Conservation (phyloP, 179 eudicot species). For the Beta lomatogona region DNA sequence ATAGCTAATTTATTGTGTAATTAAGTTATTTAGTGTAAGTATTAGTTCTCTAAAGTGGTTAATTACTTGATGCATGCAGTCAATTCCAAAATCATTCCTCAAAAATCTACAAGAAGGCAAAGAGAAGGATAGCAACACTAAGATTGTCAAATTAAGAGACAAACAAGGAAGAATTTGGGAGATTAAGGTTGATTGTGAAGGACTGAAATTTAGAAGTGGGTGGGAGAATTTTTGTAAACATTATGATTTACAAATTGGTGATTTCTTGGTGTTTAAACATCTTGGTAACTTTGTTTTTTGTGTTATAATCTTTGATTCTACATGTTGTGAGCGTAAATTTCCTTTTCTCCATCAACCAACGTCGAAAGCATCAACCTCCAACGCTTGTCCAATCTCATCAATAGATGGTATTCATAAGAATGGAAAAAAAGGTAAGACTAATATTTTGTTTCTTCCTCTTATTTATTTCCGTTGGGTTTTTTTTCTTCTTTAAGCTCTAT, state of each 20-base stretch:
- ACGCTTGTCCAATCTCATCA: too few relatives aligned
- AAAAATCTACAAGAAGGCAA: conserved; percentile 5
- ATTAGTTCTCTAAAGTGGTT: background rate
- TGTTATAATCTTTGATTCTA: conserved; percentile 22
- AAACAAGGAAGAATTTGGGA: conserved; percentile 9
- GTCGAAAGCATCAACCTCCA: too few relatives aligned
- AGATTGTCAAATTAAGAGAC: background rate
- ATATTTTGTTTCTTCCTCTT: too few relatives aligned
- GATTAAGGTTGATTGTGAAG: background rate
- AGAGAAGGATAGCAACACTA: background rate
- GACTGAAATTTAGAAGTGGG: conserved; percentile 14
- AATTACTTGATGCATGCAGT: conserved; percentile 12
- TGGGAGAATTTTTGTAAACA: conserved; percentile 26
- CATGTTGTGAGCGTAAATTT: conserved; percentile 11
- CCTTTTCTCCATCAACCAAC: background rate
- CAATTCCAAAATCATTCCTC: conserved; percentile 25
- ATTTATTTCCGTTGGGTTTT: too few relatives aligned
- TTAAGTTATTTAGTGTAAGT: background rate
- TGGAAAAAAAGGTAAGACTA: too few relatives aligned
- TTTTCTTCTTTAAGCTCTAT: too few relatives aligned
- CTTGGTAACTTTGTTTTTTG: conserved; percentile 18
- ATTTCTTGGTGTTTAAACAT: conserved; percentile 28
- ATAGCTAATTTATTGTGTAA: too few relatives aligned
- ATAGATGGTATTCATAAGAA: too few relatives aligned
- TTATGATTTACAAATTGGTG: conserved; percentile 26